Conservation (phyloP, 202 grass and related monocot species). For the Carex arenaria region DNA sequence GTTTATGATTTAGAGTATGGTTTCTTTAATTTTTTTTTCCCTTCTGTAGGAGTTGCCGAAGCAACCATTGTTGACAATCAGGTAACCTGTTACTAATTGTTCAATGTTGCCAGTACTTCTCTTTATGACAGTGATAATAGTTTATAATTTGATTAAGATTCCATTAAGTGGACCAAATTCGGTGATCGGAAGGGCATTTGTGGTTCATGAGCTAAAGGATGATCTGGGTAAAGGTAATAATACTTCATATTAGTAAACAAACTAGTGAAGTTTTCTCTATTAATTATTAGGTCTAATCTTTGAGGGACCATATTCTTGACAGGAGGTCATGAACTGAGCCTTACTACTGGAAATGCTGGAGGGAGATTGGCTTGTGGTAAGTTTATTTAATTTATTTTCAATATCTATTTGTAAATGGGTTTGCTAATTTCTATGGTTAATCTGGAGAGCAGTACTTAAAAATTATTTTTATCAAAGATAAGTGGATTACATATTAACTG, state of each 20-base stretch:
- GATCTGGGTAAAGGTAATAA: slow-evolving; percentile 47
- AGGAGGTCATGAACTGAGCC: slow-evolving; percentile 49
- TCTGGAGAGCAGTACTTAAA: neutral
- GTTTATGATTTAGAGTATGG: neutral
- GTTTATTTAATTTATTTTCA: slow-evolving; percentile 6
- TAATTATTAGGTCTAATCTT: neutral
- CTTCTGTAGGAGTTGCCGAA: slow-evolving; percentile 39
- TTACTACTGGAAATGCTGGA: slow-evolving; percentile 52
- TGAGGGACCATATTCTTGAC: neutral
- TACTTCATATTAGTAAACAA: neutral
- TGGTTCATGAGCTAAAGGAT: slow-evolving; percentile 53
- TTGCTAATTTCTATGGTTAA: neutral
- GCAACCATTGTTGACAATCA: slow-evolving; percentile 44
- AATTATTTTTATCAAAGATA: neutral
- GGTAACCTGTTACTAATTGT: slow-evolving; percentile 13
- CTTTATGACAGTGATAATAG: neutral
- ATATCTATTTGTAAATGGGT: neutral
- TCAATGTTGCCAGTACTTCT: neutral
- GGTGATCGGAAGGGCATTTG: slow-evolving; percentile 45
- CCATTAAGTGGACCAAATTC: slow-evolving; percentile 37
- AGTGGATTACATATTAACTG: neutral
- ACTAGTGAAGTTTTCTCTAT: neutral
- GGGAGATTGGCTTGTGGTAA: slow-evolving; percentile 52
- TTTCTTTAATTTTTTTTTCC: slow-evolving; percentile 3
- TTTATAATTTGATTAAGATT: slow-evolving; percentile 28